Conservation (phyloP, 2,329 filamentous ascomycete genomes). For the Fusarium albosuccineum region DNA sequence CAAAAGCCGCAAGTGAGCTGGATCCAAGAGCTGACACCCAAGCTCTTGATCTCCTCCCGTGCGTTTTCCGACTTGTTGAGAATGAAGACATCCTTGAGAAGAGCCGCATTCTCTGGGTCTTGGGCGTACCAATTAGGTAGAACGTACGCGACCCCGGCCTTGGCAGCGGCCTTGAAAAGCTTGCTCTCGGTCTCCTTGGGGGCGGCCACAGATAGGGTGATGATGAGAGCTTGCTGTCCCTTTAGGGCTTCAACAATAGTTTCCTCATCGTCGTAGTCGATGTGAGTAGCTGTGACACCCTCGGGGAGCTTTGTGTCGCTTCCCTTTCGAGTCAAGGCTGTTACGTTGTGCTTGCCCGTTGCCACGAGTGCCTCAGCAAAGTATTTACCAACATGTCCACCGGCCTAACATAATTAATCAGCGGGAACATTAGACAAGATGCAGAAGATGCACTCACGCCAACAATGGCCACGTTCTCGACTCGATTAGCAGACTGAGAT, state of each 20-base stretch:
- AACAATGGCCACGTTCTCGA: constrained; percentile 58
- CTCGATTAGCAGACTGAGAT: no score
- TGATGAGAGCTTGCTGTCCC: constrained; percentile 67
- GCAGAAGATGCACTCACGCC: constrained; percentile 52
- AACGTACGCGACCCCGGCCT: constrained; percentile 64
- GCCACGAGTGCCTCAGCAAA: constrained; percentile 59
- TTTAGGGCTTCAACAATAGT: constrained; percentile 62
- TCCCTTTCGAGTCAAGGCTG: constrained; percentile 63
- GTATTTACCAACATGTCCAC: constrained; percentile 33
- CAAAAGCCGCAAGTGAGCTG: constrained; percentile 66
- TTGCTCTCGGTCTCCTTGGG: constrained; percentile 58
- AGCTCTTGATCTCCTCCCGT: constrained; percentile 54
- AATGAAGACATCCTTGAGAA: constrained; percentile 47
- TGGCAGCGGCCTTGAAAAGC: constrained; percentile 62
- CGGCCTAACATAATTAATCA: constrained; percentile 3
- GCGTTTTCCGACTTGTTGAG: constrained; percentile 38
- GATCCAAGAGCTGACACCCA: constrained; percentile 58
- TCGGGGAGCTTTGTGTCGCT: constrained; percentile 58
- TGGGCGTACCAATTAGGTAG: constrained; percentile 62
- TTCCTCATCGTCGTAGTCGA: constrained; percentile 59
- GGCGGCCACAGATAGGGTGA: constrained; percentile 59
- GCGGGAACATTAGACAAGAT: background rate
- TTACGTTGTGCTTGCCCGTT: constrained; percentile 65
- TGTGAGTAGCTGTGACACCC: constrained; percentile 55
- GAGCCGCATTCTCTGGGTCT: constrained; percentile 47